Conservation (phyloP, 169 alveolate species). For the Eimeria maxima region DNA sequence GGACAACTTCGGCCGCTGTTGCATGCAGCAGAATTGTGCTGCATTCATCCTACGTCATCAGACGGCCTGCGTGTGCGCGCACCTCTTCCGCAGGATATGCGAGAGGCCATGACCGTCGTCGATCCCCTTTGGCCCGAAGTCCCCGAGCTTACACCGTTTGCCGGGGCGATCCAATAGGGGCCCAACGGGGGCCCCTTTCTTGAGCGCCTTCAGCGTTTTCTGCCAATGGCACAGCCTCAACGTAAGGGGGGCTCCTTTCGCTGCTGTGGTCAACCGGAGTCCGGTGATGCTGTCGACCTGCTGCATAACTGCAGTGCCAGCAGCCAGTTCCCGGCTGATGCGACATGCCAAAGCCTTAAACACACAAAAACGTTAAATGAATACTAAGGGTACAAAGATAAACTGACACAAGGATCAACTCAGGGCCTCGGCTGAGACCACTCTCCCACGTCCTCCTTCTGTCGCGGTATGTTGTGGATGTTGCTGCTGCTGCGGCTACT, state of each 20-base stretch:
- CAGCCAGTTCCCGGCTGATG: background rate
- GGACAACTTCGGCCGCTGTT: constrained; percentile 47
- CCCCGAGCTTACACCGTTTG: constrained; percentile 52
- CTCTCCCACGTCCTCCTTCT: constrained; percentile 58
- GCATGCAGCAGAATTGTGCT: constrained; percentile 55
- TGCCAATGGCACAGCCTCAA: background rate
- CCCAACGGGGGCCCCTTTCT: background rate
- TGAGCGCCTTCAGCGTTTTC: background rate
- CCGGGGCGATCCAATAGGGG: background rate
- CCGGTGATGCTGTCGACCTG: background rate
- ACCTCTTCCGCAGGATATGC: constrained; percentile 62
- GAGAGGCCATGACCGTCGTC: constrained; percentile 47
- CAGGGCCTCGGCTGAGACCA: constrained; percentile 52
- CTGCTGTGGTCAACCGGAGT: background rate
- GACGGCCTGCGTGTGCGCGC: constrained; percentile 21
- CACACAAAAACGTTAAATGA: background rate
- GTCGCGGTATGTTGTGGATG: constrained; percentile 67
- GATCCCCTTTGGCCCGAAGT: constrained; percentile 21
- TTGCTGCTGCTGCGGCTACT: constrained; percentile 74
- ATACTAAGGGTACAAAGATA: background rate
- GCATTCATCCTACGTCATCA: constrained; percentile 40
- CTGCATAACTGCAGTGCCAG: background rate
- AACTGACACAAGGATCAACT: background rate
- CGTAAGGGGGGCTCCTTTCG: background rate
- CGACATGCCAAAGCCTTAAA: background rate